Evolutionary conservation across 768 basidiomycete species (phyloP).

Genomic region (Lenzites betulinus): DNA sequence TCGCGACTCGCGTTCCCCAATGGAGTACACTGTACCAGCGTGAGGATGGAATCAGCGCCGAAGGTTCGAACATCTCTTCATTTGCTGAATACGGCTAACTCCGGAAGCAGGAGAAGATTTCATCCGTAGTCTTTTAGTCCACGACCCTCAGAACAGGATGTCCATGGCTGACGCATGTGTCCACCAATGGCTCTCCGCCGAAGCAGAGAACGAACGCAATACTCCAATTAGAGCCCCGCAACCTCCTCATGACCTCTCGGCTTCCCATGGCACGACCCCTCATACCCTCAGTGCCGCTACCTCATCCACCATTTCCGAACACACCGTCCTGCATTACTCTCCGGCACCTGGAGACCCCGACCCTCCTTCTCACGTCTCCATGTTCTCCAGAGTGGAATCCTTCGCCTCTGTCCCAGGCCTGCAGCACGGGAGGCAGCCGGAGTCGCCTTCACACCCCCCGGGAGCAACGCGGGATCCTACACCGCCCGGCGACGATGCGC

Average conservation of each 20-base stretch:
- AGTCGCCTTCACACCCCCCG: no score
- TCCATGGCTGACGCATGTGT: conserved; percentile 62
- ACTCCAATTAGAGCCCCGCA: not conserved
- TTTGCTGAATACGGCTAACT: not conserved
- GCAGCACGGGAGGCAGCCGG: not conserved
- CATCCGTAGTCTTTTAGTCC: conserved; percentile 60
- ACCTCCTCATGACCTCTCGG: not conserved
- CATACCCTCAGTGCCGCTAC: not conserved
- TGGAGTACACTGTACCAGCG: conserved; percentile 49
- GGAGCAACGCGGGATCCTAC: not conserved
- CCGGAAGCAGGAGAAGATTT: conserved; percentile 58
- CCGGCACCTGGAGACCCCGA: not conserved
- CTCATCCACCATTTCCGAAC: not conserved
- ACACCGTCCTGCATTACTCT: not conserved
- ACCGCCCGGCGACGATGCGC: not conserved
- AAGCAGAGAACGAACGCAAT: not conserved
- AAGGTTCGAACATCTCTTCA: conserved; percentile 45
- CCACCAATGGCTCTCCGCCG: conserved; percentile 70
- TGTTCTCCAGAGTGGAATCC: not conserved
- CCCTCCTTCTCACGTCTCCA: no score
- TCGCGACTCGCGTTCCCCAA: conserved; percentile 58
- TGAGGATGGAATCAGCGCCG: conserved; percentile 38
- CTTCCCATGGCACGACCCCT: not conserved
- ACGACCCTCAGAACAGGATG: conserved; percentile 65
- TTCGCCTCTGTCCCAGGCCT: not conserved